phyloP scores from a whole-genome alignment of 2,329 filamentous ascomycete species.

The Aspergillus brasiliensis region DNA sequence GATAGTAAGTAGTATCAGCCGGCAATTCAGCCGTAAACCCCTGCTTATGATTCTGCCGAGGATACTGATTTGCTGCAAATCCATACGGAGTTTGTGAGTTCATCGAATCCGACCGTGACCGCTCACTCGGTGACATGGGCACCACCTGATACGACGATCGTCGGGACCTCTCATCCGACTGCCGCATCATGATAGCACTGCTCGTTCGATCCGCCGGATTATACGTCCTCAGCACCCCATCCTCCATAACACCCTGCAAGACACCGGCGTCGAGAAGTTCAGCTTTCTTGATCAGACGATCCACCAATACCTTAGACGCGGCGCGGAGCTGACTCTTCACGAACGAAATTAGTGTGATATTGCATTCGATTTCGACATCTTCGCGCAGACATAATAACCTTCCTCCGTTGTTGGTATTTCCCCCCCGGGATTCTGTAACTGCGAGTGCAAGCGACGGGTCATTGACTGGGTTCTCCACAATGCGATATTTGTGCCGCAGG shows the following conservation, averaged over 20 bases:
- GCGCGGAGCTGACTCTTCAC: conserved; percentile 82
- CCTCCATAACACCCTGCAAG: conserved; percentile 1
- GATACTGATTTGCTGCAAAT: not conserved
- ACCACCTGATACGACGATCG: not conserved
- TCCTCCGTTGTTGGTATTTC: conserved; percentile 59
- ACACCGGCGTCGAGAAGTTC: conserved; percentile 38
- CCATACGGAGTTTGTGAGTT: not conserved
- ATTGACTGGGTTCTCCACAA: conserved; percentile 67
- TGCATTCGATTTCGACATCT: conserved; percentile 81
- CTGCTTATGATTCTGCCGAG: not conserved
- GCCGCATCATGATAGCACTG: not conserved
- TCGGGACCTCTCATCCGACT: not conserved
- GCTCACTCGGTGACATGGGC: not conserved
- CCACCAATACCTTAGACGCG: conserved; percentile 70
- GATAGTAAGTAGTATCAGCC: not conserved
- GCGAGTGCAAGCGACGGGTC: conserved; percentile 29
- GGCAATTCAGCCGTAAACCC: conserved; percentile 1
- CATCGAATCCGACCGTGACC: not conserved
- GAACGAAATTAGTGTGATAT: conserved; percentile 72
- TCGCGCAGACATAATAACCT: conserved; percentile 84
- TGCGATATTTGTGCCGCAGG: conserved; percentile 74
- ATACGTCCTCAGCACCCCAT: conserved; percentile 8
- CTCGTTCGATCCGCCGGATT: conserved; percentile 5
- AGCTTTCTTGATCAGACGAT: conserved; percentile 59
- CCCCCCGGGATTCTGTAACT: no score